Conservation (phyloP, 2,329 filamentous ascomycete species). For the Neonectria neomacrospora region DNA sequence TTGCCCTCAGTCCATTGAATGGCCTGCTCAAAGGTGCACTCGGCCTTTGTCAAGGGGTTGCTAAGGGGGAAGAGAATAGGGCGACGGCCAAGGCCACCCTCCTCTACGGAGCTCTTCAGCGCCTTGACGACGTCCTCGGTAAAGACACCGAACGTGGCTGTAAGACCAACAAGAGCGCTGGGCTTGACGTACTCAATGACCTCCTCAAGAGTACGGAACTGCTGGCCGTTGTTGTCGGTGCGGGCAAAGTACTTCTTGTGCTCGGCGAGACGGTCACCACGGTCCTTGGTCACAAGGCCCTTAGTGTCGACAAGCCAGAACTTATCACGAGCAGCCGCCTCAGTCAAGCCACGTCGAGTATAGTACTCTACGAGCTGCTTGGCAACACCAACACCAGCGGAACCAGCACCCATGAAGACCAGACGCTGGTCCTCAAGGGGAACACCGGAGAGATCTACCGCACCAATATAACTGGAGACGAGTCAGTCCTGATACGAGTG, state of each 20-base stretch:
- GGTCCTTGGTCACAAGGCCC: constrained; percentile 92
- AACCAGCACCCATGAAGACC: constrained; percentile 96
- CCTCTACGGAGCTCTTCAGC: constrained; percentile 72
- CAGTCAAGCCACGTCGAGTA: constrained; percentile 88
- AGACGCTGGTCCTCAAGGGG: constrained; percentile 90
- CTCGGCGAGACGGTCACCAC: constrained; percentile 91
- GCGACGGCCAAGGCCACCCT: constrained; percentile 74
- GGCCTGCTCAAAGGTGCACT: constrained; percentile 96
- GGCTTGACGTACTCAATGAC: constrained; percentile 96
- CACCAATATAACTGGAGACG: constrained; percentile 70
- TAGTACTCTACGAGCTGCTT: constrained; percentile 99
- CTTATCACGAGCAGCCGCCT: constrained; percentile 86
- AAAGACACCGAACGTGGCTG: constrained; percentile 94
- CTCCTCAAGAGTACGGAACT: constrained; percentile 84
- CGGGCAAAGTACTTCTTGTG: constrained; percentile 83
- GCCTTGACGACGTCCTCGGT: constrained; percentile 84
- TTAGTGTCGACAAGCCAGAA: constrained; percentile 99
- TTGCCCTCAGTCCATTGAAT: constrained; percentile 90
- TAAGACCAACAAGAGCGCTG: constrained; percentile 92
- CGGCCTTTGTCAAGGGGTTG: constrained; percentile 95
- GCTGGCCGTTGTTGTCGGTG: constrained; percentile 71
- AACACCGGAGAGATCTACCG: constrained; percentile 85
- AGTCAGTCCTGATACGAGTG: constrained; percentile 61
- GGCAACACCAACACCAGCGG: constrained; percentile 94
- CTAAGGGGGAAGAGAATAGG: constrained; percentile 97